These are phyloP conservation scores for Nannochloropsis salina DNA, from an alignment of 108 stramenopile species.

Conservation along the genomic window DNA sequence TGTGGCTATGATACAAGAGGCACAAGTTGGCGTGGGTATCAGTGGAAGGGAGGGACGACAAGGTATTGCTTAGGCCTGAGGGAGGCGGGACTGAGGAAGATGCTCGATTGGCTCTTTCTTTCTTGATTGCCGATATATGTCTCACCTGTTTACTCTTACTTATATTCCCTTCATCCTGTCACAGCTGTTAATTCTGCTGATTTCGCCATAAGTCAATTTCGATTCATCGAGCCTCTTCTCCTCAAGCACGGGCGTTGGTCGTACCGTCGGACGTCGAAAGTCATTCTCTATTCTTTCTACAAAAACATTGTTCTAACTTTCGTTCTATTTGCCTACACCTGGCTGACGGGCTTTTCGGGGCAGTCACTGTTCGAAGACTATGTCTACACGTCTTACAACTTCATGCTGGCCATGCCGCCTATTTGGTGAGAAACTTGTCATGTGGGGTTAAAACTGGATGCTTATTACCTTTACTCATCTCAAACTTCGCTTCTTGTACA, in stretches of 20 bases:
- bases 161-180: neutral
- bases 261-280: conserved; percentile 75
- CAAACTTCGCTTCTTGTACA: neutral
- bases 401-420: conserved; percentile 50
- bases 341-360: conserved; percentile 46
- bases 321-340: conserved; percentile 61
- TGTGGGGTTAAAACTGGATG: neutral
- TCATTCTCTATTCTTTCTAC: conserved; percentile 92
- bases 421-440: conserved; percentile 19
- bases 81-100: neutral
- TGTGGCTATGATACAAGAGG: conserved; percentile 61
- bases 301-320: conserved; percentile 87
- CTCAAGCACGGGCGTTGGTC: conserved; percentile 95
- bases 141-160: neutral
- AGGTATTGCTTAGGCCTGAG: neutral
- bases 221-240: conserved; percentile 70
- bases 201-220: conserved; percentile 57
- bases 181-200: conserved; percentile 56
- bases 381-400: conserved; percentile 52
- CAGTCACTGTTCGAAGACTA: conserved; percentile 49
- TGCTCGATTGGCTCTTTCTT: neutral
- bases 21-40: conserved; percentile 61
- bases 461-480: neutral
- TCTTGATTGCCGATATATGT: neutral
- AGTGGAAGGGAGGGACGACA: conserved; percentile 57